Percentiles rank a stretch among this genome's conserved stretches.
These are phyloP conservation scores for Calonectria pauciramosa DNA, from an alignment of 2,329 filamentous ascomycete genomes.

Conservation along the genomic window DNA sequence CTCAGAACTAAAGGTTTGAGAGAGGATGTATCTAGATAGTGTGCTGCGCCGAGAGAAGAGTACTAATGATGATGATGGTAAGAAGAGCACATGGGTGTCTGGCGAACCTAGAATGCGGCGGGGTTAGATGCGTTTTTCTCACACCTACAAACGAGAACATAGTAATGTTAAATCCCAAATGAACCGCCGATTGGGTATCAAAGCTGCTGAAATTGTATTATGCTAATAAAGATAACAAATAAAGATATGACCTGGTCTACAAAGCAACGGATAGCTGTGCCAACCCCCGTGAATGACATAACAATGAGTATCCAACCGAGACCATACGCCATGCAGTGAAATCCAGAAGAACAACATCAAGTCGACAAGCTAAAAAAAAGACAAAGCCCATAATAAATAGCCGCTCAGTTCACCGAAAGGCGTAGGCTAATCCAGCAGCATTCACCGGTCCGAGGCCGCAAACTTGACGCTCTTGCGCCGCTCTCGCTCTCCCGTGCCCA, in stretches of 20 bases:
- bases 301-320: slow-evolving; percentile 1
- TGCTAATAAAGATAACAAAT: neutral
- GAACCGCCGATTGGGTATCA: neutral
- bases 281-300: neutral
- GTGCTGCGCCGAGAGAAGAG: neutral
- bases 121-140: neutral
- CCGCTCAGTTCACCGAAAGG: too few relatives aligned
- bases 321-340: slow-evolving; percentile 9
- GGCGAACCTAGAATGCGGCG: neutral
- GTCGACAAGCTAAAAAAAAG: neutral
- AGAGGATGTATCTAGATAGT: slow-evolving; percentile 57
- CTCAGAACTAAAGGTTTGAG: slow-evolving; percentile 69
- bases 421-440: neutral
- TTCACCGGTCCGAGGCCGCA: slow-evolving; percentile 55
- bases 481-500: slow-evolving; percentile 61
- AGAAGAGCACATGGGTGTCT: neutral
- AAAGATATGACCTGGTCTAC: neutral
- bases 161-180: neutral
- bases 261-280: neutral
- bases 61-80: neutral
- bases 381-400: neutral
- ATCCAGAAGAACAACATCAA: neutral
- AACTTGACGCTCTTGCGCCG: slow-evolving; percentile 77
- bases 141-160: neutral
- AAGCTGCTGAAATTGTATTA: slow-evolving; percentile 5